Evolutionary conservation across 139 green algal species (phyloP).

Genomic region (Pedinophyceae sp.): DNA sequence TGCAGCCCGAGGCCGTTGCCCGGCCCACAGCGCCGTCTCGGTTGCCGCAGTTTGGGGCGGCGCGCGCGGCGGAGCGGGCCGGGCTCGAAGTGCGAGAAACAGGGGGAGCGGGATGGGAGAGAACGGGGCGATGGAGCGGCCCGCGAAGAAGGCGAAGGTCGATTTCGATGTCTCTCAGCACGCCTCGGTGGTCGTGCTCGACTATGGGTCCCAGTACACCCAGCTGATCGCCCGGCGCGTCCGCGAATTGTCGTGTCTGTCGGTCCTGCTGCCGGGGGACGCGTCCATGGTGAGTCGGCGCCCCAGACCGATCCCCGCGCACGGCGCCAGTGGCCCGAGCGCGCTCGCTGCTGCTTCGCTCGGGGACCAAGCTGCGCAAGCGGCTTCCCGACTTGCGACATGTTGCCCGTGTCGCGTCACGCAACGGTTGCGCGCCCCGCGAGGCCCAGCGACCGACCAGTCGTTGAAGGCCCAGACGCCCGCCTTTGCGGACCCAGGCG

Average conservation of each 20-base stretch:
- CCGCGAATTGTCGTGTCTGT: slow-evolving; percentile 78
- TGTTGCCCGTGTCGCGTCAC: too few relatives aligned
- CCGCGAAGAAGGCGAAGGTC: slow-evolving; percentile 1
- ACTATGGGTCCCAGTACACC: slow-evolving; percentile 93
- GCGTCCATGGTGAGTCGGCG: slow-evolving; percentile 38
- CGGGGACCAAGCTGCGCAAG: too few relatives aligned
- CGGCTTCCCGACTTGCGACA: neutral
- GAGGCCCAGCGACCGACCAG: too few relatives aligned
- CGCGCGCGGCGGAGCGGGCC: slow-evolving; percentile 3
- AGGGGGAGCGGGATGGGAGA: slow-evolving; percentile 9
- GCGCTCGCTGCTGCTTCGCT: too few relatives aligned
- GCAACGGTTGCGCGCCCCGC: too few relatives aligned
- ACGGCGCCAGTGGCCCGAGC: neutral
- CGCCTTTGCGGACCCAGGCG: too few relatives aligned
- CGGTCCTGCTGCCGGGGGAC: slow-evolving; percentile 81
- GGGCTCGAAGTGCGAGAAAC: too few relatives aligned
- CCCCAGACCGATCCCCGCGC: neutral
- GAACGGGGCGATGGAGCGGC: slow-evolving; percentile 12
- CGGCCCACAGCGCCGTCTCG: slow-evolving; percentile 3
- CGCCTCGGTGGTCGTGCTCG: slow-evolving; percentile 43
- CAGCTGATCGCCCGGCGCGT: slow-evolving; percentile 89
- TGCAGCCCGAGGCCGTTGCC: slow-evolving; percentile 3
- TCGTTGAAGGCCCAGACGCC: too few relatives aligned
- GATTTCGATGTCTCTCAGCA: slow-evolving; percentile 7
- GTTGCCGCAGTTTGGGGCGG: neutral